Base-by-base conservation (phyloP, 2,329 filamentous ascomycete genomes). In the Elsinoe batatas region DNA sequence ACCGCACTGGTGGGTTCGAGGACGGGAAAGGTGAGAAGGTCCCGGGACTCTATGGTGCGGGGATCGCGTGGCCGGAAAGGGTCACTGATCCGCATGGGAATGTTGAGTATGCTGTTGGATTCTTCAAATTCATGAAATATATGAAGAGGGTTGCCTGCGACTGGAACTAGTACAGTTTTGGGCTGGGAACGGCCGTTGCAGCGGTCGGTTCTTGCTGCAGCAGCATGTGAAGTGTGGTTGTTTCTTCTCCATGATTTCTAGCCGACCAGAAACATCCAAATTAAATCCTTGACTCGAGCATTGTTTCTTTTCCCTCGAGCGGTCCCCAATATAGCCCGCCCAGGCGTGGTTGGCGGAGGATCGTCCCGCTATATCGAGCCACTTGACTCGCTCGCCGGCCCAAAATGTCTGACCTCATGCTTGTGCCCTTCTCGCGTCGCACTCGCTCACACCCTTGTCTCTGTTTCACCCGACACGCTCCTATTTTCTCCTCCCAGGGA, bases 121-220 rank as follows among this genome's bases (percentile, higher is more conserved):
- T 84, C 63, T 82, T 74, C 64, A 84, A 85, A 67, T 84, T 85
- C 60, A 83, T 84, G 80, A 80, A 75, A 46, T 83, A 78, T 61
- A 66, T 81, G 54, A 78, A 79, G 67, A 74, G 71, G 58, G 79
- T 81, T 3, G 69, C 73, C 17, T 78, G 77, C 13, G 66, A 69
- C 15, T 83, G 80, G 80, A 67, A 68, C 26, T 63, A 57, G 51
- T 53, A 30, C 7, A 30, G 26, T 30, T 30, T 30, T 2, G 7
- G 26, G 3, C 7, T 30, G 26, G 26, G 40, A 26, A 26, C 40
- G 40, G 20, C 40, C 40, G 40, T 44, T 44, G 40, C 18, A 44
- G 17, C 18, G 40, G 40, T 2, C 20, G 26, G 7, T 26, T 44
- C 40, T 18, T 30, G 40, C 26, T n/a, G n/a, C n/a, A n/a, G n/a